phyloP scores from a whole-genome alignment of 768 basidiomycete genomes.

The Russula abietina region DNA sequence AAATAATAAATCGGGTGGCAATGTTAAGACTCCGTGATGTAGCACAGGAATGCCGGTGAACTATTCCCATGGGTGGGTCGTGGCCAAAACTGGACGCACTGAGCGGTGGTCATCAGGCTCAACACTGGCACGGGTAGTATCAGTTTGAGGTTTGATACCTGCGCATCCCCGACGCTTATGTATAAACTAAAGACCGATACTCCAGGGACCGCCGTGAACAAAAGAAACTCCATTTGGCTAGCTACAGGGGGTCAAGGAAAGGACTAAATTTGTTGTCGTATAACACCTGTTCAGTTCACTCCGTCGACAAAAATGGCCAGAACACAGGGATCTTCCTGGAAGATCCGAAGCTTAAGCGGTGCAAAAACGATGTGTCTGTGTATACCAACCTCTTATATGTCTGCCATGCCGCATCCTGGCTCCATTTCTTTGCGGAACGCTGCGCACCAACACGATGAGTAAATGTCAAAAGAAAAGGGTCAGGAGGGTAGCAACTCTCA shows the following conservation, averaged over 20 bases:
- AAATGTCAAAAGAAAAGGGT: neutral
- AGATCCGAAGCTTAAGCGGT: neutral
- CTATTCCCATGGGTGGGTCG: neutral
- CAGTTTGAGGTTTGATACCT: neutral
- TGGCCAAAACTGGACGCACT: neutral
- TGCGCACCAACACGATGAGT: conserved; percentile 14
- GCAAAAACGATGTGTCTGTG: neutral
- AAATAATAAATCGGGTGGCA: neutral
- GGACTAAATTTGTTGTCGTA: neutral
- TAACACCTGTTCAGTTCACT: neutral
- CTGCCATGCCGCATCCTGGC: conserved; percentile 48
- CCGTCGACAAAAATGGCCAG: conserved; percentile 29
- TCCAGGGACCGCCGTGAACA: neutral
- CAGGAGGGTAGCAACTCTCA: conserved; percentile 36
- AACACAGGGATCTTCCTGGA: conserved; percentile 34
- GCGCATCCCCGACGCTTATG: neutral
- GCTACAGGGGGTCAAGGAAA: too few species aligned
- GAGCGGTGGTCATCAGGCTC: too few species aligned
- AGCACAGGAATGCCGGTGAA: neutral
- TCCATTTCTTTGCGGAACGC: conserved; percentile 47
- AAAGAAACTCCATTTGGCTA: neutral
- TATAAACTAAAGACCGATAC: neutral
- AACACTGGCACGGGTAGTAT: neutral
- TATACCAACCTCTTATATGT: conserved; percentile 49
- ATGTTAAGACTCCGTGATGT: neutral